Evolutionary conservation across 2,329 filamentous ascomycete species (phyloP).

Genomic region (Orbilia quercus): DNA sequence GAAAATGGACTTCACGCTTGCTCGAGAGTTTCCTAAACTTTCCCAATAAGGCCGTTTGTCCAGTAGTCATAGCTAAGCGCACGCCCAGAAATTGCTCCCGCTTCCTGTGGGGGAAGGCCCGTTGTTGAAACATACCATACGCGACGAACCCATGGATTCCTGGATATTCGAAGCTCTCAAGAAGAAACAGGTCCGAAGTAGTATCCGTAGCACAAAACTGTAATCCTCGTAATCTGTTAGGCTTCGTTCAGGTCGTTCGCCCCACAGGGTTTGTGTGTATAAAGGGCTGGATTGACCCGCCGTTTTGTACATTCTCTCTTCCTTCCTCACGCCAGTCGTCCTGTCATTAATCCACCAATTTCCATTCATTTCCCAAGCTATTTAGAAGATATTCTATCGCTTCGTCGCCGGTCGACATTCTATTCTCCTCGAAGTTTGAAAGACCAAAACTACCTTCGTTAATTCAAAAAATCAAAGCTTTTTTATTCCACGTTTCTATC

Average conservation of each 20-base stretch:
- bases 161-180: slow-evolving; percentile 26
- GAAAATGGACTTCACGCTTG: neutral
- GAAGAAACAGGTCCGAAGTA: slow-evolving; percentile 47
- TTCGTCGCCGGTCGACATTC: slow-evolving; percentile 56
- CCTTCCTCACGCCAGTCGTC: slow-evolving; percentile 55
- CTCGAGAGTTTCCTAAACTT: neutral
- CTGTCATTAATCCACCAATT: slow-evolving; percentile 46
- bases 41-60: no score
- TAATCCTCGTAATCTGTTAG: slow-evolving; percentile 6
- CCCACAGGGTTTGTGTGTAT: slow-evolving; percentile 5
- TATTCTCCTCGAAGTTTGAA: slow-evolving; percentile 35
- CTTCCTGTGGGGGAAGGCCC: slow-evolving; percentile 5
- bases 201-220: slow-evolving; percentile 20
- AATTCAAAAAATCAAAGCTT: slow-evolving; percentile 5
- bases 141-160: slow-evolving; percentile 25
- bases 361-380: slow-evolving; percentile 35
- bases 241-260: neutral
- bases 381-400: slow-evolving; percentile 31
- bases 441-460: slow-evolving; percentile 13
- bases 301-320: slow-evolving; percentile 22
- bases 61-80: no score
- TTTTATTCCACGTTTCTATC: neutral
- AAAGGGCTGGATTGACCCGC: slow-evolving; percentile 17
- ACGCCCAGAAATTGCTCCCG: slow-evolving; percentile 10
- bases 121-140: slow-evolving; percentile 38